Base-by-base conservation (phyloP, 495 filamentous ascomycete genomes). In the Penicillium paradoxum region DNA sequence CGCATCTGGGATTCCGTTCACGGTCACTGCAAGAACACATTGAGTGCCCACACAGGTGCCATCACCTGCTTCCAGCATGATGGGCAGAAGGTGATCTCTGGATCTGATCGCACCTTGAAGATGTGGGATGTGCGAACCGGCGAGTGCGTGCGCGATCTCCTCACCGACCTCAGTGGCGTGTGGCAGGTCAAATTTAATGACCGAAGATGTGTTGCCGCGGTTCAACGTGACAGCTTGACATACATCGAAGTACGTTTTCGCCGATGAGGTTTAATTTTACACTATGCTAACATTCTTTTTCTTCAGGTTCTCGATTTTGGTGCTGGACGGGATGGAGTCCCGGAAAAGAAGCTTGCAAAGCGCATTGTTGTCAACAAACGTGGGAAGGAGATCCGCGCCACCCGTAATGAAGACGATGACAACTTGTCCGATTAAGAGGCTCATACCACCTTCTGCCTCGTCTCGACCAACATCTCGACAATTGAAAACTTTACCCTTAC, bases 41-140 rank as follows among this genome's bases (percentile, higher is more conserved):
- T 99, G 50, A 90, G 84, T 52, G 93, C 95, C 0, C 93, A 99
- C 59, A 97, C 91, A 3, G 93, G 91, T 44, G 93, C 93, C 14
- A 99, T 99, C 56, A 99, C 93, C 14, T 99, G 93, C 70, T 99
- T 99, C 72, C 95, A 97, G 66, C 93, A 99, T 59, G 93, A 99
- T 65, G 91, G 86, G 0, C 86, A 92, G 56, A 99, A 97, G 60
- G 91, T 99, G 43, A 92, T 99, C 48, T 96, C 90, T 34, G 93
- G 93, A 37, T 95, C 89, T 45, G 93, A 99, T 67, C 83, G 91
- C 59, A 96, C 90, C 18, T 73, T 99, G 54, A 99, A 99, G 75
- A 95, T 99, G 90, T 99, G 95, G 95, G 90, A 97, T 69, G 86
- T 96, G 32, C 82, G 84, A 57, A 93, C 83, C 21, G 93, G 93